Evolutionary conservation across 2,329 filamentous ascomycete genomes (phyloP).

Genomic region (Periconia digitata): DNA sequence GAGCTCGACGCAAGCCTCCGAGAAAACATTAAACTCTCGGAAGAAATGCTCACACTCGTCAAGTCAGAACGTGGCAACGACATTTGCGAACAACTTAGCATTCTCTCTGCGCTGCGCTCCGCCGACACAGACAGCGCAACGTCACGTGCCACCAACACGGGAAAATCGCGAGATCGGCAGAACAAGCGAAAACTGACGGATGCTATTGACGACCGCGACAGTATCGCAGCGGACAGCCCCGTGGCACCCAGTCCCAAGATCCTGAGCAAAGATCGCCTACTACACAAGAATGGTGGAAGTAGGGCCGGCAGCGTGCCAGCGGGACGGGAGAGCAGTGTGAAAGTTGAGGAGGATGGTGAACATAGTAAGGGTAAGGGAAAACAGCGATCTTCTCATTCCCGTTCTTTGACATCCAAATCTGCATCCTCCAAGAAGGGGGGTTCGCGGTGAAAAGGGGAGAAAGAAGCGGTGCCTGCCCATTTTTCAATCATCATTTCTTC

Average conservation of each 20-base stretch:
- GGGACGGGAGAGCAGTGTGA: conserved; percentile 53
- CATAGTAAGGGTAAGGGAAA: conserved; percentile 48
- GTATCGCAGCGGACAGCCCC: conserved; percentile 42
- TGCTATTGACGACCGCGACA: conserved; percentile 40
- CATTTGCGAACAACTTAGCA: conserved; percentile 46
- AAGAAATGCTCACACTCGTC: conserved; percentile 48
- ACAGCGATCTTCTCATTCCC: neutral
- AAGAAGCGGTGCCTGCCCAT: conserved; percentile 21
- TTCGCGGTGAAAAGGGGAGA: conserved; percentile 18
- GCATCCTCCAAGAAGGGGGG: conserved; percentile 15
- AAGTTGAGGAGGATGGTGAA: conserved; percentile 51
- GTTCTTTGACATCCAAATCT: conserved; percentile 1
- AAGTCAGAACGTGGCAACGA: conserved; percentile 46
- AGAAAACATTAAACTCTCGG: conserved; percentile 51
- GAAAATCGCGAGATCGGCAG: conserved; percentile 41
- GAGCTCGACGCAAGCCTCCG: conserved; percentile 50
- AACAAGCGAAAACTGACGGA: conserved; percentile 42
- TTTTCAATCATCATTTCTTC: conserved; percentile 18
- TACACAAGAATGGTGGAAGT: conserved; percentile 45
- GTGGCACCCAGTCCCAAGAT: conserved; percentile 40
- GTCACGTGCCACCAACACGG: conserved; percentile 40
- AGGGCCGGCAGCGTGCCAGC: conserved; percentile 46
- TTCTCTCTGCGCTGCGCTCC: conserved; percentile 52
- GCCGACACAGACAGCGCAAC: conserved; percentile 42
- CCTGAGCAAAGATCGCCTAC: conserved; percentile 35